These are phyloP conservation scores for Cordyceps farinosa DNA, from an alignment of 2,329 filamentous ascomycete genomes.

Conservation along the genomic window DNA sequence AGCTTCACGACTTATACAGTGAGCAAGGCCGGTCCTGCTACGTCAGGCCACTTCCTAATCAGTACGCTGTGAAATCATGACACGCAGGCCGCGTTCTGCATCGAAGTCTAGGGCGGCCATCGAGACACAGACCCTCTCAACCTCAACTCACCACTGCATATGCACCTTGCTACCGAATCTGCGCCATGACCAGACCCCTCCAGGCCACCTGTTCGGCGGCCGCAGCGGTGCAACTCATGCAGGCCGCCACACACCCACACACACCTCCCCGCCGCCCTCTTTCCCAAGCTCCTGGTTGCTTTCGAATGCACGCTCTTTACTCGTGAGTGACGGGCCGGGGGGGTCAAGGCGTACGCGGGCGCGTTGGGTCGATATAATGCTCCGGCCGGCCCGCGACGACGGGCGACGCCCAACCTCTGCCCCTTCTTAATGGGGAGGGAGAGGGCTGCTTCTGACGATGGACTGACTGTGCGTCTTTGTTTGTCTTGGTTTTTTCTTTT, in stretches of 20 bases:
- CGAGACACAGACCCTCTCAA: neutral
- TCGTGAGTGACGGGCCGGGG: neutral
- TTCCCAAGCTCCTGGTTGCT: neutral
- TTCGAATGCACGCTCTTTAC: slow-evolving; percentile 11
- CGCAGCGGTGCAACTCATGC: neutral
- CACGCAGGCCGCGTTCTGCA: slow-evolving; percentile 1
- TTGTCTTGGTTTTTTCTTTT: neutral
- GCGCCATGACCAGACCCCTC: neutral
- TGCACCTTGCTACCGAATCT: neutral
- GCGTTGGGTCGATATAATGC: slow-evolving; percentile 15
- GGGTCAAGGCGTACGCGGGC: neutral
- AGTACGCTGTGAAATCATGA: neutral
- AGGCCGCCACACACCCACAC: neutral
- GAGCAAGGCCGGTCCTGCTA: neutral
- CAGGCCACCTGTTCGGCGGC: slow-evolving; percentile 2
- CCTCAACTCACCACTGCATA: neutral
- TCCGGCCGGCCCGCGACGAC: neutral
- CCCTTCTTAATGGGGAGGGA: neutral
- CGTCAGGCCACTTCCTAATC: neutral
- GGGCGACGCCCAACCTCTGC: slow-evolving; percentile 1
- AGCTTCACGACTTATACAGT: neutral
- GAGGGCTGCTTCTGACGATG: neutral
- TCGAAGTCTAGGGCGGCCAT: neutral
- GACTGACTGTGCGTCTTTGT: neutral
- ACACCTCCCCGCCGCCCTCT: neutral